A percentile compares a stretch with the other conserved stretches of the same genome.
Evolutionary conservation across 163 green algal genomes (phyloP).

Genomic region (Chloromonas sp.): DNA sequence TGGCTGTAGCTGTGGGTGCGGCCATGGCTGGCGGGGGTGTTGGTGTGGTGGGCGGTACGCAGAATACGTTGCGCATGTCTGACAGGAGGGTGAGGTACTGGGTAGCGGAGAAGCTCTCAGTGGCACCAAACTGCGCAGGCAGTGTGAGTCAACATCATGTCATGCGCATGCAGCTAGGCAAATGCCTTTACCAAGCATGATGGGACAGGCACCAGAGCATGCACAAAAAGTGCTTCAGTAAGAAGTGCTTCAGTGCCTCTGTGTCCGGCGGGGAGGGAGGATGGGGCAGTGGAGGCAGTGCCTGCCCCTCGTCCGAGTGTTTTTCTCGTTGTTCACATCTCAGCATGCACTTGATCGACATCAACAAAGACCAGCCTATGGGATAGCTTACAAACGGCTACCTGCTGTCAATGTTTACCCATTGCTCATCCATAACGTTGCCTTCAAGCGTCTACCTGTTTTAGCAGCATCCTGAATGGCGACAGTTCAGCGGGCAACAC

Average conservation of each 20-base stretch:
- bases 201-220: no score
- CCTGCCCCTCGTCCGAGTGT: neutral
- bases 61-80: constrained; percentile 29
- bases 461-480: constrained; percentile 60
- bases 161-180: neutral
- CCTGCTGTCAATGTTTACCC: neutral
- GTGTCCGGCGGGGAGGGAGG: neutral
- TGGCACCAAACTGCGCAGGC: constrained; percentile 37
- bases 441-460: constrained; percentile 17
- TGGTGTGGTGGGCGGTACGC: neutral
- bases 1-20: constrained; percentile 3
- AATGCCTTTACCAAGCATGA: no score
- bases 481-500: constrained; percentile 67
- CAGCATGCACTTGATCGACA: neutral
- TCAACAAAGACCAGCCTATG: neutral
- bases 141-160: neutral
- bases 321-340: neutral
- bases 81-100: constrained; percentile 49
- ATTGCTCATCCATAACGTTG: neutral
- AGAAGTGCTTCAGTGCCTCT: neutral
- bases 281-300: no score
- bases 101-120: constrained; percentile 32
- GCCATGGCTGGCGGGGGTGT: neutral
- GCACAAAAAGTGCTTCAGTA: neutral
- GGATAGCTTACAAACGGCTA: neutral